phyloP scores from a whole-genome alignment of 176 grass and related monocot genomes.

The Hyparrhenia diplandra region DNA sequence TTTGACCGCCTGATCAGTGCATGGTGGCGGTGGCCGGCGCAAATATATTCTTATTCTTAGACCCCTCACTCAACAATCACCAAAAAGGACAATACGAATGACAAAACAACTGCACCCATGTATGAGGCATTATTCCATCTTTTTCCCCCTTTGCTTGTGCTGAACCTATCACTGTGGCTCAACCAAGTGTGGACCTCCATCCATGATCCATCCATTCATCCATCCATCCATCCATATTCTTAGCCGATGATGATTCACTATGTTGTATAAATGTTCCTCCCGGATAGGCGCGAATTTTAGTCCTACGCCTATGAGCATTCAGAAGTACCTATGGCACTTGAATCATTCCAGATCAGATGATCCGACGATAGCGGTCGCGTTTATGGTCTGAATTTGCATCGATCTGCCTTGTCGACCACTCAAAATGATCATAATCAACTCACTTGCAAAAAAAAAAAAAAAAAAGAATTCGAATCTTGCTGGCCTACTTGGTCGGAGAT shows the following conservation, averaged over 20 bases:
- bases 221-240: neutral
- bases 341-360: neutral
- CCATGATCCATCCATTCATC: neutral
- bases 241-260: conserved; percentile 22
- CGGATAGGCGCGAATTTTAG: conserved; percentile 39
- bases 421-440: neutral
- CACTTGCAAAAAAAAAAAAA: conserved; percentile 6
- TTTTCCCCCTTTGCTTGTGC: neutral
- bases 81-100: conserved; percentile 20
- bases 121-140: conserved; percentile 11
- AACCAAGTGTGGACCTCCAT: conserved; percentile 13
- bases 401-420: neutral
- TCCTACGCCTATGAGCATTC: neutral
- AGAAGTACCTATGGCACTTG: neutral
- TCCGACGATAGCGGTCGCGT: neutral
- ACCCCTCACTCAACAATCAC: conserved; percentile 16
- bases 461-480: conserved; percentile 22
- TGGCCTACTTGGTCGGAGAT: neutral
- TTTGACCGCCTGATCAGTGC: conserved; percentile 36
- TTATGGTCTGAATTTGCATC: neutral
- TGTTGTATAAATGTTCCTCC: conserved; percentile 30
- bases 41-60: conserved; percentile 28
- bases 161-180: conserved; percentile 6
- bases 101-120: conserved; percentile 34
- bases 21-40: neutral